These are phyloP conservation scores for Plenodomus biglobosus DNA, from an alignment of 2,329 filamentous ascomycete genomes.

Conservation along the genomic window DNA sequence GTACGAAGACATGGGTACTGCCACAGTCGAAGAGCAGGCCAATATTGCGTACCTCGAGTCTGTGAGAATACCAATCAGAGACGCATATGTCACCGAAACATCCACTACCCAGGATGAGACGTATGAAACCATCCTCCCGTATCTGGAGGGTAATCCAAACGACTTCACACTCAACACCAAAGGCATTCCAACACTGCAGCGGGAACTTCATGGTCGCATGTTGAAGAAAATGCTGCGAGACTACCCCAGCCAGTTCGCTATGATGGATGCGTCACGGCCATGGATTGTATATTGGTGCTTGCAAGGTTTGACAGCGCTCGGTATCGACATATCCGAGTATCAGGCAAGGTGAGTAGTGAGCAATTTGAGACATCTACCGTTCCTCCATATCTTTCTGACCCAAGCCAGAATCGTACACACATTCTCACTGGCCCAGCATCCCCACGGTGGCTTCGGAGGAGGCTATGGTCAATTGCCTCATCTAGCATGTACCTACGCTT, in stretches of 20 bases:
- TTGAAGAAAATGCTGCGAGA: slow-evolving; percentile 57
- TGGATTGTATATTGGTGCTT: slow-evolving; percentile 97
- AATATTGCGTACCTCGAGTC: slow-evolving; percentile 35
- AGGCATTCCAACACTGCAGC: slow-evolving; percentile 74
- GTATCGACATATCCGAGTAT: slow-evolving; percentile 69
- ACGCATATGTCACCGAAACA: slow-evolving; percentile 67
- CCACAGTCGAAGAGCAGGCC: slow-evolving; percentile 29
- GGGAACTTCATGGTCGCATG: slow-evolving; percentile 62
- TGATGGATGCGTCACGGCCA: slow-evolving; percentile 81
- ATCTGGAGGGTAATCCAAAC: slow-evolving; percentile 59
- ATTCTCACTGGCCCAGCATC: slow-evolving; percentile 78
- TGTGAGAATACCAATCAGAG: slow-evolving; percentile 60
- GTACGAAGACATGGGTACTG: slow-evolving; percentile 43
- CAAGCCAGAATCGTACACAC: slow-evolving; percentile 65
- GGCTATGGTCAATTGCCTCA: slow-evolving; percentile 91
- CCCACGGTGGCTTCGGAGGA: slow-evolving; percentile 83
- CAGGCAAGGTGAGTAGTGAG: slow-evolving; percentile 60
- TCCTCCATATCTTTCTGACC: slow-evolving; percentile 14
- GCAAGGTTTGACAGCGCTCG: slow-evolving; percentile 72
- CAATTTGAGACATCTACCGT: background rate
- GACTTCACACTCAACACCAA: slow-evolving; percentile 63
- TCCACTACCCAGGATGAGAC: slow-evolving; percentile 70
- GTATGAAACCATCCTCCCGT: slow-evolving; percentile 67
- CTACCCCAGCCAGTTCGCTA: slow-evolving; percentile 70
- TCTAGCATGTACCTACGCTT: slow-evolving; percentile 84